Conservation (phyloP, 1,139 yeast genomes). For the Saccharomyces hybrid region DNA sequence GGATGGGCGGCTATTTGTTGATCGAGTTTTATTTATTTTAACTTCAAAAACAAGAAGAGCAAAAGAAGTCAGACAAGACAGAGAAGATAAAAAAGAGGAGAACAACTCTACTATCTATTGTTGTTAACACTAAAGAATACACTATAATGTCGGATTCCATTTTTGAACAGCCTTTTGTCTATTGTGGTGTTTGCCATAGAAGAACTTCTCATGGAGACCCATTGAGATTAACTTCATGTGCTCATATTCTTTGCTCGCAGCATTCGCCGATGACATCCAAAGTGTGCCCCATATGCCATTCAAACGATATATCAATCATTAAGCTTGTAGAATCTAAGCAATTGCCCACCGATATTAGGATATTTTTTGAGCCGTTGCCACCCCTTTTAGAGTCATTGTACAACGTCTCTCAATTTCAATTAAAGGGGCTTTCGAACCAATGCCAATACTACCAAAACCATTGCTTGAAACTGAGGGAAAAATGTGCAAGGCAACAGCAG, state of each 20-base stretch:
- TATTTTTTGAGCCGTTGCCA: slow-evolving; percentile 23
- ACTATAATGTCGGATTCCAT: slow-evolving; percentile 1
- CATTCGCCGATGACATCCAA: slow-evolving; percentile 9
- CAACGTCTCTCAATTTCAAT: slow-evolving; percentile 23
- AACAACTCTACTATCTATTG: neutral
- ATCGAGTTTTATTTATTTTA: neutral
- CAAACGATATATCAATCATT: slow-evolving; percentile 15
- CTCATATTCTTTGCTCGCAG: slow-evolving; percentile 21
- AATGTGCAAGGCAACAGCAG: slow-evolving; percentile 23
- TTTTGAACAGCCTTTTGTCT: slow-evolving; percentile 20
- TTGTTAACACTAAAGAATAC: neutral
- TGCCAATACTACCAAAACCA: slow-evolving; percentile 20
- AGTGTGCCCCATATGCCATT: slow-evolving; percentile 18
- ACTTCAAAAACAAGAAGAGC: neutral
- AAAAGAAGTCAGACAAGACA: neutral
- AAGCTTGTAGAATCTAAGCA: slow-evolving; percentile 12
- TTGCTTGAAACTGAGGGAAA: slow-evolving; percentile 20
- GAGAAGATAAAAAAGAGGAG: neutral
- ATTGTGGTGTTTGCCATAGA: slow-evolving; percentile 20
- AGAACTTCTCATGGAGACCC: slow-evolving; percentile 15
- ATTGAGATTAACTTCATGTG: slow-evolving; percentile 24
- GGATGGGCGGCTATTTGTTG: slow-evolving; percentile 12
- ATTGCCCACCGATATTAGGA: slow-evolving; percentile 20
- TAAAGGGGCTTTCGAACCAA: slow-evolving; percentile 16
- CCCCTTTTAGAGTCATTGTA: slow-evolving; percentile 18